Percentiles rank a stretch among this genome's conserved stretches.
These are phyloP conservation scores for Priceomyces castillae DNA, from an alignment of 805 yeast genomes.

Conservation along the genomic window DNA sequence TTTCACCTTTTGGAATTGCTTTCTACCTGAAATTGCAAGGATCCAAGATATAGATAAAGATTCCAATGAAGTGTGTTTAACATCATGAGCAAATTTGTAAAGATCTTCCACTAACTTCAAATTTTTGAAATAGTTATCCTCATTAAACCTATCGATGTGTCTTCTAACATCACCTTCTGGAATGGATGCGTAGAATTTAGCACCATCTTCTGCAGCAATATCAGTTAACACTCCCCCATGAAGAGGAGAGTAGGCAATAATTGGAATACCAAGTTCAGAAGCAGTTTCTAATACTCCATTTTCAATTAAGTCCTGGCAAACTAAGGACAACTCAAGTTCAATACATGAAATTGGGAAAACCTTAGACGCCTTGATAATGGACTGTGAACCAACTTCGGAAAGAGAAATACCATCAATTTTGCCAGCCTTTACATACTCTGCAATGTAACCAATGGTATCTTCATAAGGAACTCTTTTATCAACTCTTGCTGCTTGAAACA, in stretches of 20 bases:
- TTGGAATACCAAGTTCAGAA: slow-evolving; percentile 57
- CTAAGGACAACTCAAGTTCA: slow-evolving; percentile 77
- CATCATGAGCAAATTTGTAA: slow-evolving; percentile 46
- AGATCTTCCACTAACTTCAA: slow-evolving; percentile 47
- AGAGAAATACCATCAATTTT: slow-evolving; percentile 68
- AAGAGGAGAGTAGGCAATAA: slow-evolving; percentile 81
- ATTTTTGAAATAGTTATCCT: slow-evolving; percentile 57
- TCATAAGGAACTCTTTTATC: slow-evolving; percentile 57
- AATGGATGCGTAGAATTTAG: slow-evolving; percentile 38
- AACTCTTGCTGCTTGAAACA: slow-evolving; percentile 73
- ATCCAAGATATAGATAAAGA: slow-evolving; percentile 39
- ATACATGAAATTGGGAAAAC: slow-evolving; percentile 62
- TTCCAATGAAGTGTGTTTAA: slow-evolving; percentile 58
- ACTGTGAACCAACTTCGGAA: slow-evolving; percentile 65
- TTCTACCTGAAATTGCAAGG: slow-evolving; percentile 65
- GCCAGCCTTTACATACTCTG: slow-evolving; percentile 60
- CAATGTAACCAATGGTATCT: slow-evolving; percentile 54
- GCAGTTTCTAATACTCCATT: slow-evolving; percentile 66
- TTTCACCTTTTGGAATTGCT: slow-evolving; percentile 40
- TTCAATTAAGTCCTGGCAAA: slow-evolving; percentile 55
- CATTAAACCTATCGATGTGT: slow-evolving; percentile 54
- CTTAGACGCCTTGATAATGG: slow-evolving; percentile 57
- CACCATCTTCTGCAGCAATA: slow-evolving; percentile 36
- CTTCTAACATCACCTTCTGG: slow-evolving; percentile 56
- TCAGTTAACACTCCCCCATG: slow-evolving; percentile 80